These are phyloP conservation scores for Clonostachys sp. DNA, from an alignment of 2,329 filamentous ascomycete genomes.

Conservation along the genomic window DNA sequence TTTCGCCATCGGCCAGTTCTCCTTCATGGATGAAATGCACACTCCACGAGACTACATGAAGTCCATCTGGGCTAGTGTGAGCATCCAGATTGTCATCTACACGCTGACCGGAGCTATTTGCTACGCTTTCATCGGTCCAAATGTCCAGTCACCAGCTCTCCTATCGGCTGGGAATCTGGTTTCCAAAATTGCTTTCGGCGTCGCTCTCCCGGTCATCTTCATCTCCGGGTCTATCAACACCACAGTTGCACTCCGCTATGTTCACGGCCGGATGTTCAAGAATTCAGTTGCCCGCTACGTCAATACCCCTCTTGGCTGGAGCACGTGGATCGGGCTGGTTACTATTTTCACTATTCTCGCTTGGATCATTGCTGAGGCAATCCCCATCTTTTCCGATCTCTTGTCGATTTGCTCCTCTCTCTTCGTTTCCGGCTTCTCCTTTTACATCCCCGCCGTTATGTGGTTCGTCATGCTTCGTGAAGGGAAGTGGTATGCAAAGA, in stretches of 20 bases:
- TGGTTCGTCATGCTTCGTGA: conserved; percentile 33
- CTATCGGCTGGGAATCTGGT: conserved; percentile 56
- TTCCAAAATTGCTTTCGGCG: conserved; percentile 64
- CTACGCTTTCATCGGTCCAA: conserved; percentile 63
- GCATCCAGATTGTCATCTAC: conserved; percentile 61
- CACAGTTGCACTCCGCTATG: conserved; percentile 37
- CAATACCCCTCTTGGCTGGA: conserved; percentile 43
- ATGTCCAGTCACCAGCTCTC: conserved; percentile 63
- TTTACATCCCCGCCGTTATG: conserved; percentile 35
- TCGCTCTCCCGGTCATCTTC: conserved; percentile 69
- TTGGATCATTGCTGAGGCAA: conserved; percentile 68
- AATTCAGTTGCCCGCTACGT: conserved; percentile 37
- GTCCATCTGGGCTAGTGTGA: conserved; percentile 58
- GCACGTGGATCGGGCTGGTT: conserved; percentile 55
- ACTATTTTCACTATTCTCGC: conserved; percentile 55
- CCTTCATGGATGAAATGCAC: conserved; percentile 47
- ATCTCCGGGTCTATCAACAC: conserved; percentile 69
- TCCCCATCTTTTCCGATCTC: conserved; percentile 68
- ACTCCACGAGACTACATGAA: conserved; percentile 40
- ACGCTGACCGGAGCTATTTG: conserved; percentile 62
- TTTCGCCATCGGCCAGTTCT: conserved; percentile 46
- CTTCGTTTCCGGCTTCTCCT: conserved; percentile 40
- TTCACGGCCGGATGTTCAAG: conserved; percentile 39
- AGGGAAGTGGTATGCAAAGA: conserved; percentile 18
- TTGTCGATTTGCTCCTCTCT: conserved; percentile 49